Conservation (phyloP, 192 early-diverging fungal genomes). For the Linnemannia zychae region DNA sequence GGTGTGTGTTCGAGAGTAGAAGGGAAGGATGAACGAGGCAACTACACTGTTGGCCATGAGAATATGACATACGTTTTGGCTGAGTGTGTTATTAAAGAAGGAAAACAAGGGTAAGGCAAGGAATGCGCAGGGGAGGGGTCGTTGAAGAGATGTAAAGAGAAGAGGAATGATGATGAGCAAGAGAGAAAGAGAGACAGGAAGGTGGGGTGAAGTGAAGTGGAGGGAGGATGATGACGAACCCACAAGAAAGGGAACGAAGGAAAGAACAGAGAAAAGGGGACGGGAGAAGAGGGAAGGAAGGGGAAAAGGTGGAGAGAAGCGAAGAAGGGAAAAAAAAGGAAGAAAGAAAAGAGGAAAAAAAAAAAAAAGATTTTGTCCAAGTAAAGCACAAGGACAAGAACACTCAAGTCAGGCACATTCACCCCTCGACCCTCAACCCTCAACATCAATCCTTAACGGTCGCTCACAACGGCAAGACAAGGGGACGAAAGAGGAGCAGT, state of each 20-base stretch:
- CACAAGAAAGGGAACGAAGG: conserved; percentile 1
- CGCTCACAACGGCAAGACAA: not conserved
- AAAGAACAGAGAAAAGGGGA: not conserved
- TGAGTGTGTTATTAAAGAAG: not conserved
- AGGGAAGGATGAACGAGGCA: not conserved
- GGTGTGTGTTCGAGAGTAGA: not conserved
- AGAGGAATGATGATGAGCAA: conserved; percentile 25
- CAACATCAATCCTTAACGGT: not conserved
- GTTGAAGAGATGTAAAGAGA: conserved; percentile 8
- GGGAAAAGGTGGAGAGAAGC: not conserved
- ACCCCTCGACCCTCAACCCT: too few relatives aligned
- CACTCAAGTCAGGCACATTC: too few relatives aligned
- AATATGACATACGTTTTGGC: not conserved
- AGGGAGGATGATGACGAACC: not conserved
- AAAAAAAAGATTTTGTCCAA: too few relatives aligned
- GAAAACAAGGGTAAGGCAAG: not conserved
- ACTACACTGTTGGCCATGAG: not conserved
- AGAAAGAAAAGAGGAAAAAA: not conserved
- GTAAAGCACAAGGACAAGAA: too few relatives aligned
- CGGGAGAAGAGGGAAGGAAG: not conserved
- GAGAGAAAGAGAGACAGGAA: not conserved
- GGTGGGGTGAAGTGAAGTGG: not conserved
- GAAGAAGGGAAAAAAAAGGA: not conserved
- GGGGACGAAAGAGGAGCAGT: not conserved
- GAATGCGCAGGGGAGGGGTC: conserved; percentile 18